phyloP scores from a whole-genome alignment of 2,329 filamentous ascomycete species.

The Epichloe elymi region DNA sequence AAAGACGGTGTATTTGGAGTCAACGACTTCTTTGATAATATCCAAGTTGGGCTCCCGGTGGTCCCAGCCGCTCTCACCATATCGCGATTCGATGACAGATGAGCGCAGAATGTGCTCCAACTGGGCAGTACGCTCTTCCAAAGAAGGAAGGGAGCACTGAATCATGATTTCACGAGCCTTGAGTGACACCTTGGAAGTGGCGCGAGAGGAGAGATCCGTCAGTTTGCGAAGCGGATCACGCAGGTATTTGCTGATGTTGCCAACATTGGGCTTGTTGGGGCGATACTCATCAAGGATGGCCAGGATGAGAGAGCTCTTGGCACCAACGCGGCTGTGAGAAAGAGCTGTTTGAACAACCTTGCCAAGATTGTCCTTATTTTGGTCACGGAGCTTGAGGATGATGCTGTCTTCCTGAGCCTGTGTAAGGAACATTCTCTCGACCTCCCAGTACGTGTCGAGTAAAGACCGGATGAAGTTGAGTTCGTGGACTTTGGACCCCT shows the following conservation, averaged over 20 bases:
- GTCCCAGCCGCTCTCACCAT: slow-evolving; percentile 93
- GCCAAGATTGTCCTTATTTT: slow-evolving; percentile 83
- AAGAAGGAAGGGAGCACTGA: slow-evolving; percentile 86
- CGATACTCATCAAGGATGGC: slow-evolving; percentile 90
- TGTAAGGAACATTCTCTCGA: slow-evolving; percentile 80
- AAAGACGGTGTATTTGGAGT: slow-evolving; percentile 97
- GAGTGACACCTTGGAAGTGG: slow-evolving; percentile 86
- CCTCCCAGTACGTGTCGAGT: slow-evolving; percentile 67
- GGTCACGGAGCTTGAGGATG: slow-evolving; percentile 82
- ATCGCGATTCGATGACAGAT: slow-evolving; percentile 90
- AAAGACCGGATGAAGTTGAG: slow-evolving; percentile 67
- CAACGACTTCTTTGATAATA: slow-evolving; percentile 91
- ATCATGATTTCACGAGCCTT: slow-evolving; percentile 97
- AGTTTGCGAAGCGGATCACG: slow-evolving; percentile 70
- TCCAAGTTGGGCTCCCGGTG: slow-evolving; percentile 86
- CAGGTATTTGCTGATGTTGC: slow-evolving; percentile 80
- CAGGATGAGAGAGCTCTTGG: slow-evolving; percentile 88
- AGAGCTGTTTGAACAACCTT: slow-evolving; percentile 81
- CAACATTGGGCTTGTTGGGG: slow-evolving; percentile 82
- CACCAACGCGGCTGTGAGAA: slow-evolving; percentile 80
- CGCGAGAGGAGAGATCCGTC: slow-evolving; percentile 68
- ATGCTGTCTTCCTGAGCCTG: slow-evolving; percentile 88
- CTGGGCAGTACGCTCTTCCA: slow-evolving; percentile 87
- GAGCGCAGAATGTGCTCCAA: slow-evolving; percentile 98
- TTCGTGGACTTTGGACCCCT: slow-evolving; percentile 85